Base-by-base conservation (phyloP, 768 basidiomycete genomes). In the Mycena haematopus region DNA sequence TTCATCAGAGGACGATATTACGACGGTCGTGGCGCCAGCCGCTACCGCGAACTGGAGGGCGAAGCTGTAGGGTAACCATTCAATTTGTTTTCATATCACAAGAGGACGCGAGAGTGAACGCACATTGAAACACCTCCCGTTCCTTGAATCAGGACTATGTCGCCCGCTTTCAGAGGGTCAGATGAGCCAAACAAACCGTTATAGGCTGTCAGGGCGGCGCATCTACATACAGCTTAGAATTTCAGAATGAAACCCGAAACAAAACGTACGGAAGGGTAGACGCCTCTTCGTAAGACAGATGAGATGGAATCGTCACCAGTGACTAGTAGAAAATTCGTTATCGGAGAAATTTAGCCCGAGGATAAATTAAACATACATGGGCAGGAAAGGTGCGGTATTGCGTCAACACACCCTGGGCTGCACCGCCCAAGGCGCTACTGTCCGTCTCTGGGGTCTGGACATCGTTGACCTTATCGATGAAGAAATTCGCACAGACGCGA, bases 231-330 rank as follows among this genome's bases (percentile, higher is more conserved):
- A 24, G 36, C 19, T 38, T 8, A 40, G 3, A 17, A 52, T 52
- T 6, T 38, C 25, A 45, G 22, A 4, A 25, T 15, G 9, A 21
- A n/a, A 11, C 4, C 24, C 21, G 56, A n/a, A n/a, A 3, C 7
- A 13, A 15, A 17, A 73, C 80, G 33, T 69, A 88, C 77, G 87
- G 85, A 5, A 91, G 75, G 29, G 87, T 86, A 0, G 89, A 84
- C 0, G 83, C 89, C 68, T 91, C 85, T 62, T 85, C 84, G 65
- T 84, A 88, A 1, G 80, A 81, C 19, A 89, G 77, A 69, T 88
- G 82, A 9, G 81, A 72, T 0, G 90, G 85, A 63, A 88, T 75
- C 45, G 68, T 63, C 22, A 89, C 80, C 38, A 89, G 73, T 0
- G 79, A 77, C 83, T 84, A 53, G 9, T 6, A 42, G 19, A 36